Percentiles rank a stretch among this genome's conserved stretches.
phyloP scores from a whole-genome alignment of 148 eudicot genomes.

The Selenicereus undatus region DNA sequence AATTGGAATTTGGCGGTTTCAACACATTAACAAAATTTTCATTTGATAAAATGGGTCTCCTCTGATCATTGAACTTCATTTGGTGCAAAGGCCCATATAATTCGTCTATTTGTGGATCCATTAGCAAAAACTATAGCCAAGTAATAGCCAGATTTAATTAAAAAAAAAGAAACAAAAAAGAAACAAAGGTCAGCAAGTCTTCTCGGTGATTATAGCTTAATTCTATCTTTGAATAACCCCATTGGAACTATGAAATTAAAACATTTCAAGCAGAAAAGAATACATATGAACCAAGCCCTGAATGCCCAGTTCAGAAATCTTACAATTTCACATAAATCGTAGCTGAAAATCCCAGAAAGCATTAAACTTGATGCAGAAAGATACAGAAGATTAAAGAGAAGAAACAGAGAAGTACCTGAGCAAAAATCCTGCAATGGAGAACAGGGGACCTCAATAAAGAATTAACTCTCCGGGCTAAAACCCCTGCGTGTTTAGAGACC shows the following conservation, averaged over 20 bases:
- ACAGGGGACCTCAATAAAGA: background rate
- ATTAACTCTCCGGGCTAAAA: background rate
- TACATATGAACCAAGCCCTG: background rate
- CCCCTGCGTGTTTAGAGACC: background rate
- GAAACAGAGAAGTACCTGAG: slow-evolving; percentile 26
- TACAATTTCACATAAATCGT: slow-evolving; percentile 11
- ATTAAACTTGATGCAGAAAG: background rate
- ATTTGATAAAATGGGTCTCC: slow-evolving; percentile 25
- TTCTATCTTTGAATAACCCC: background rate
- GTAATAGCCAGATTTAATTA: background rate
- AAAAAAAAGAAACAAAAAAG: background rate
- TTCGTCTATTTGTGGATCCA: slow-evolving; percentile 44
- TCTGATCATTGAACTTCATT: slow-evolving; percentile 41
- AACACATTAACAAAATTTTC: slow-evolving; percentile 22
- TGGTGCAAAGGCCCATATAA: slow-evolving; percentile 43
- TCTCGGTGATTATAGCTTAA: background rate
- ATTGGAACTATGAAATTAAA: slow-evolving; percentile 1
- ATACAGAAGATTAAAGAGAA: background rate
- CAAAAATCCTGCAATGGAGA: slow-evolving; percentile 15
- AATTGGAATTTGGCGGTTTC: slow-evolving; percentile 24
- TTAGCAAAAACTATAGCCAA: slow-evolving; percentile 26
- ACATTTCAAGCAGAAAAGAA: background rate
- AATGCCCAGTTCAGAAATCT: slow-evolving; percentile 16
- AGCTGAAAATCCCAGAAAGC: slow-evolving; percentile 17
- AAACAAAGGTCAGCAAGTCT: slow-evolving; percentile 3